Percentiles rank a stretch among this genome's conserved stretches.
phyloP scores from a whole-genome alignment of 1,139 yeast genomes.

The Taphrina flavorubra region DNA sequence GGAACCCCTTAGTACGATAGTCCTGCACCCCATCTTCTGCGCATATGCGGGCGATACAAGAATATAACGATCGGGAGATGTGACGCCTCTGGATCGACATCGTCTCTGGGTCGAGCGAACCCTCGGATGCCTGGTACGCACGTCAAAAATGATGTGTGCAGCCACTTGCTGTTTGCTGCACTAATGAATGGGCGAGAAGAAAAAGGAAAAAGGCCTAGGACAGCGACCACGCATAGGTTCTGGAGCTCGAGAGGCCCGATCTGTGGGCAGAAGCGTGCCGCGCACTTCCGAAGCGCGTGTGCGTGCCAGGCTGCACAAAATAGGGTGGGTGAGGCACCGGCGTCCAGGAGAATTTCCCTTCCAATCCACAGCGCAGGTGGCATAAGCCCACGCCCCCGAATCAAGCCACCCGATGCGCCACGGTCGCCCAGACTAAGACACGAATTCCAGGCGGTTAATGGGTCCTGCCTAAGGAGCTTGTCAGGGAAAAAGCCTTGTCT shows the following conservation, averaged over 20 bases:
- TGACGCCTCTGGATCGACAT: neutral
- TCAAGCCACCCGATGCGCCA: slow-evolving; percentile 10
- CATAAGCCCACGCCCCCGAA: neutral
- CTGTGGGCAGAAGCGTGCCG: neutral
- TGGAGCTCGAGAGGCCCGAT: no score
- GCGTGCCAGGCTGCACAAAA: neutral
- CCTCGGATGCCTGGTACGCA: neutral
- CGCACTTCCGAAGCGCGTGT: neutral
- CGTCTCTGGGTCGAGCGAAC: neutral
- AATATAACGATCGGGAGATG: neutral
- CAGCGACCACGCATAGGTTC: no score
- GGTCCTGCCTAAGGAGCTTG: slow-evolving; percentile 1
- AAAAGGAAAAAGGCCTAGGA: no score
- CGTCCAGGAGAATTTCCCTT: slow-evolving; percentile 5
- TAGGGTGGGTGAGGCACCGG: neutral
- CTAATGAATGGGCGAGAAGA: no score
- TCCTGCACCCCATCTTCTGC: no score
- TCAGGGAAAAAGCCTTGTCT: slow-evolving; percentile 6
- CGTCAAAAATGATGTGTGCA: neutral
- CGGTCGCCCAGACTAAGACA: slow-evolving; percentile 7
- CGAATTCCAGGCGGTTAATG: slow-evolving; percentile 3
- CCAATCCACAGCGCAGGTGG: neutral
- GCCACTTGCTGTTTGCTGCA: neutral
- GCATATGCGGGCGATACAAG: slow-evolving; percentile 2
- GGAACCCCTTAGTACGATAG: no score